Evolutionary conservation across 2,329 filamentous ascomycete species (phyloP).

Genomic region (Exophiala spinifera): DNA sequence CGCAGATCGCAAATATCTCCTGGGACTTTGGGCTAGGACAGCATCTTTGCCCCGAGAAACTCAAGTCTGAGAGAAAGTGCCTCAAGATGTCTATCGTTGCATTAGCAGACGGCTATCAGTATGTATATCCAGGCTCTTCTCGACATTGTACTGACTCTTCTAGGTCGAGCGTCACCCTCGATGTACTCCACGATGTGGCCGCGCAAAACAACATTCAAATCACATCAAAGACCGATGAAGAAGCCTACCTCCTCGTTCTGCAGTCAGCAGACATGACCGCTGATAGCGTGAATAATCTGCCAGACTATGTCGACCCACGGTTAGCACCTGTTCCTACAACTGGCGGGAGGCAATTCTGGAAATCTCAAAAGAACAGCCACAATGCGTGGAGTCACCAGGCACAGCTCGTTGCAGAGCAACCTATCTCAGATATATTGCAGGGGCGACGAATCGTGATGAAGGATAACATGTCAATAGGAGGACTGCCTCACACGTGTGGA

Average conservation of each 20-base stretch:
- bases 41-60: neutral
- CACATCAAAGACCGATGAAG: slow-evolving; percentile 20
- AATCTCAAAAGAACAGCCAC: slow-evolving; percentile 38
- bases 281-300: slow-evolving; percentile 32
- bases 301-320: slow-evolving; percentile 39
- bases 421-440: slow-evolving; percentile 28
- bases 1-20: neutral
- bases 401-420: slow-evolving; percentile 31
- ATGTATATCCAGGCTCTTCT: slow-evolving; percentile 1
- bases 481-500: slow-evolving; percentile 37
- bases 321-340: slow-evolving; percentile 32
- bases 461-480: slow-evolving; percentile 38
- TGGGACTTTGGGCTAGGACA: neutral
- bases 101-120: slow-evolving; percentile 22
- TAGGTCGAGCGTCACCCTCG: slow-evolving; percentile 25
- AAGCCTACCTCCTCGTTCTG: slow-evolving; percentile 31
- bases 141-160: neutral
- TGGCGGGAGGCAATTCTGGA: slow-evolving; percentile 23
- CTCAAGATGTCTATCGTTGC: slow-evolving; percentile 28
- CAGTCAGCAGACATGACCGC: slow-evolving; percentile 31
- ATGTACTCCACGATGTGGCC: slow-evolving; percentile 27
- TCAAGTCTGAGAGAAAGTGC: neutral
- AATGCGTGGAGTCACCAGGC: slow-evolving; percentile 46
- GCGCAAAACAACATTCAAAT: slow-evolving; percentile 23
- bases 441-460: slow-evolving; percentile 37